Evolutionary conservation across 768 basidiomycete genomes (phyloP).

Genomic region (Cytidiella melzeri): DNA sequence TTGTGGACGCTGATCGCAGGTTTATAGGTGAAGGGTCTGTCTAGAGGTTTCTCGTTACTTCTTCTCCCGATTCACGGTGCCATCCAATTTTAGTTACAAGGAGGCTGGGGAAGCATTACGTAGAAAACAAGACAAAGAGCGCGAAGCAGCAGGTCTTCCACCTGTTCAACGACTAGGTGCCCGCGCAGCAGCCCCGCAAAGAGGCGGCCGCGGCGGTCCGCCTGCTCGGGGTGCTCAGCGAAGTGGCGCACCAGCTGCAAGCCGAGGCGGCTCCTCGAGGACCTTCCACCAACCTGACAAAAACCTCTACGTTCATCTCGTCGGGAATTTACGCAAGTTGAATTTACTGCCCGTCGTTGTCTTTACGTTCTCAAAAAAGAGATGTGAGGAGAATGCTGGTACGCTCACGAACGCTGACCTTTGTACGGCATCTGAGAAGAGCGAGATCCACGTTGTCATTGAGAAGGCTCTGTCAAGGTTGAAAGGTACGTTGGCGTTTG

Average conservation of each 20-base stretch:
- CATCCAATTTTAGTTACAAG: slow-evolving; percentile 57
- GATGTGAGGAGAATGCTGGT: slow-evolving; percentile 93
- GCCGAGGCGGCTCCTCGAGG: slow-evolving; percentile 37
- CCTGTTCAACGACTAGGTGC: slow-evolving; percentile 83
- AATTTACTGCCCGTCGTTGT: slow-evolving; percentile 88
- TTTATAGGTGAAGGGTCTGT: slow-evolving; percentile 68
- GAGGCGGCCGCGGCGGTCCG: slow-evolving; percentile 38
- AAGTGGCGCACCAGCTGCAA: slow-evolving; percentile 24
- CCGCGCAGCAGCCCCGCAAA: slow-evolving; percentile 54
- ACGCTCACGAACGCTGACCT: slow-evolving; percentile 87
- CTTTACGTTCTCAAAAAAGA: slow-evolving; percentile 95
- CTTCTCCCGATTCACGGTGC: background rate
- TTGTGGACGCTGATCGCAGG: slow-evolving; percentile 75
- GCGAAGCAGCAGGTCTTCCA: slow-evolving; percentile 88
- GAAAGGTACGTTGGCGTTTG: slow-evolving; percentile 54
- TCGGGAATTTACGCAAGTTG: slow-evolving; percentile 82
- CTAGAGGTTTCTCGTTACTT: slow-evolving; percentile 8
- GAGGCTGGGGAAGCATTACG: slow-evolving; percentile 83
- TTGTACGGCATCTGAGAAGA: slow-evolving; percentile 87
- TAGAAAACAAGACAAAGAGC: slow-evolving; percentile 96
- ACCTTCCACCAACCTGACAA: slow-evolving; percentile 75
- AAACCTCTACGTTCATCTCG: slow-evolving; percentile 89
- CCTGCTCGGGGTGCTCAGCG: slow-evolving; percentile 50
- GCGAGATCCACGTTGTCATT: slow-evolving; percentile 91
- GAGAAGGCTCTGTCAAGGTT: slow-evolving; percentile 88